phyloP scores from a whole-genome alignment of 2,329 filamentous ascomycete species.

The Xylaria sp. region DNA sequence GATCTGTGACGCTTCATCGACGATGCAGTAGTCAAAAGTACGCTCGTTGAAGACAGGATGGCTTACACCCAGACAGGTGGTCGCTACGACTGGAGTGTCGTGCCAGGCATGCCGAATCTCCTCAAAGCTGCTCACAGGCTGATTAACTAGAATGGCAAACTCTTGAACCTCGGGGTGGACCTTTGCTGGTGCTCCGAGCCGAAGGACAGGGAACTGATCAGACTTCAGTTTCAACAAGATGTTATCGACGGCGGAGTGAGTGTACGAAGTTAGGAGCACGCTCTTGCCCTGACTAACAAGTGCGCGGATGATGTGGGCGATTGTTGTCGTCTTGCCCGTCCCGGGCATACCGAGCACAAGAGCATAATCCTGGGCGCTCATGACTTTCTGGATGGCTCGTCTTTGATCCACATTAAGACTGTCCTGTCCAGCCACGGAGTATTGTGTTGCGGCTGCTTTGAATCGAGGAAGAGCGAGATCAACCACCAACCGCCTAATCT shows the following conservation, averaged over 20 bases:
- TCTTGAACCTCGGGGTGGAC: conserved; percentile 87
- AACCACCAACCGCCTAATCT: conserved; percentile 83
- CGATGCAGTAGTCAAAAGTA: conserved; percentile 96
- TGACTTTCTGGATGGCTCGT: conserved; percentile 90
- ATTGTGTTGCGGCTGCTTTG: conserved; percentile 72
- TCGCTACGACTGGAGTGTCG: conserved; percentile 88
- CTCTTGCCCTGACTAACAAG: conserved; percentile 90
- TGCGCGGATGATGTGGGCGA: conserved; percentile 94
- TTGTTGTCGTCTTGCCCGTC: conserved; percentile 97
- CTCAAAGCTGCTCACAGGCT: conserved; percentile 80
- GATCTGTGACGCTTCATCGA: conserved; percentile 97
- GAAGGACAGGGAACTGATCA: conserved; percentile 80
- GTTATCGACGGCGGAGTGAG: conserved; percentile 97
- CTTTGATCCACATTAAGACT: conserved; percentile 88
- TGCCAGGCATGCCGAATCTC: conserved; percentile 88
- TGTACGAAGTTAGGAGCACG: conserved; percentile 93
- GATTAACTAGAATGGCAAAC: conserved; percentile 82
- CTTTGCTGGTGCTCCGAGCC: conserved; percentile 86
- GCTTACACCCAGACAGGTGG: conserved; percentile 91
- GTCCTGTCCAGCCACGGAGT: conserved; percentile 69
- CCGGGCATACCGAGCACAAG: conserved; percentile 98
- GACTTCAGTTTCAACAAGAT: conserved; percentile 91
- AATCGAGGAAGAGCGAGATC: conserved; percentile 80
- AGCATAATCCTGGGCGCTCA: conserved; percentile 94
- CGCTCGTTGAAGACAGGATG: conserved; percentile 89